Conservation (phyloP, 2,329 filamentous ascomycete genomes). For the Sordariomycetes sp. region DNA sequence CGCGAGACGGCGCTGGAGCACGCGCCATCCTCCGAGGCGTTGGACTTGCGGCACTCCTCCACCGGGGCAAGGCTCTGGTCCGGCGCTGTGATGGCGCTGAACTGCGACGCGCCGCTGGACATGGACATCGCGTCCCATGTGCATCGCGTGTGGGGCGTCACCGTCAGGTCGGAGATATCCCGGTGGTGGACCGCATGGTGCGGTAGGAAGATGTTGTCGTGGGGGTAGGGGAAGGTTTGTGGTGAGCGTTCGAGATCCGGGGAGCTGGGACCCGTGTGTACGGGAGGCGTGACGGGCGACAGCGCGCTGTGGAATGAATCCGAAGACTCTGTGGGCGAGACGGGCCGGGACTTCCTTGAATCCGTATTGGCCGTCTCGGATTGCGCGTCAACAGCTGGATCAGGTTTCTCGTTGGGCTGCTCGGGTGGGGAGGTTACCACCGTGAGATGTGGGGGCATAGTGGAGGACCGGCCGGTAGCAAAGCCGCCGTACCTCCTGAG, state of each 20-base stretch:
- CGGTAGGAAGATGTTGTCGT: constrained; percentile 26
- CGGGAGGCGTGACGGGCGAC: constrained; percentile 32
- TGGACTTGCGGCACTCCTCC: constrained; percentile 2
- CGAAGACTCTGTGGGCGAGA: constrained; percentile 33
- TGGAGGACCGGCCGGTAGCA: constrained; percentile 15
- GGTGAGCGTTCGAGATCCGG: constrained; percentile 10
- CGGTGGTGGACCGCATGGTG: constrained; percentile 17
- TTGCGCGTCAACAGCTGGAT: neutral
- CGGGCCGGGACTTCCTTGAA: constrained; percentile 16
- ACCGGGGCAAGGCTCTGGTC: constrained; percentile 7
- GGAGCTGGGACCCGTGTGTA: constrained; percentile 26
- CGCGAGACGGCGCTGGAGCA: constrained; percentile 11
- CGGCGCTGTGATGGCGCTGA: constrained; percentile 14
- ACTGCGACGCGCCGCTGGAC: constrained; percentile 14
- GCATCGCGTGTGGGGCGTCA: constrained; percentile 19
- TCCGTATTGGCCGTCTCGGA: constrained; percentile 17
- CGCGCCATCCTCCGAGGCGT: constrained; percentile 10
- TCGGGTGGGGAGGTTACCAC: constrained; percentile 19
- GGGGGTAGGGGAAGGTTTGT: constrained; percentile 24
- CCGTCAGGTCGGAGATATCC: constrained; percentile 20
- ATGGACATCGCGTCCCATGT: constrained; percentile 17
- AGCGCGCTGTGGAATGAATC: constrained; percentile 46
- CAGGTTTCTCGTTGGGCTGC: neutral
- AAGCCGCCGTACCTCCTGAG: constrained; percentile 18
- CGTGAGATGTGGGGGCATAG: constrained; percentile 17